Evolutionary conservation across 352 stramenopile genomes (phyloP).

Genomic region (Pythium myriotylum): DNA sequence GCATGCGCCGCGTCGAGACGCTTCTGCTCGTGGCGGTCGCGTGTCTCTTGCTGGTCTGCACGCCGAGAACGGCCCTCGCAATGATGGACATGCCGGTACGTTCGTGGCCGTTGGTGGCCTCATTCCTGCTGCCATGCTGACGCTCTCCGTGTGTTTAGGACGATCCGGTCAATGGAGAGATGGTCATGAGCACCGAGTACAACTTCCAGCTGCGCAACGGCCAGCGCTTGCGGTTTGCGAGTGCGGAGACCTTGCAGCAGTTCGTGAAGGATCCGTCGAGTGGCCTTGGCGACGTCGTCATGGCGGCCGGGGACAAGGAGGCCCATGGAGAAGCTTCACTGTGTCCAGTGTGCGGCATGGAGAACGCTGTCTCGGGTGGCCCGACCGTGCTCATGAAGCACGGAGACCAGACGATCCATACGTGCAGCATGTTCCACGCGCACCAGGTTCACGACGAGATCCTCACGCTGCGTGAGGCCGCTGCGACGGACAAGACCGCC

Average conservation of each 20-base stretch:
- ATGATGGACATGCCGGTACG: conserved; percentile 72
- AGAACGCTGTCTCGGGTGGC: conserved; percentile 45
- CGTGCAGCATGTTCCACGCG: conserved; percentile 72
- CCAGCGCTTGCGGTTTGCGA: conserved; percentile 62
- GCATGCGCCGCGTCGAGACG: conserved; percentile 10
- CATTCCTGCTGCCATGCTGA: conserved; percentile 2
- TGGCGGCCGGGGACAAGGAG: conserved; percentile 13
- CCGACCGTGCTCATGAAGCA: conserved; percentile 59
- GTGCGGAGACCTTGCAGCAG: conserved; percentile 46
- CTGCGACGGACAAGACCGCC: not conserved
- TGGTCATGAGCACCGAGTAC: conserved; percentile 65
- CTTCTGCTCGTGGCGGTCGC: conserved; percentile 20
- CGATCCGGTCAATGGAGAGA: conserved; percentile 63
- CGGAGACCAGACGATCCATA: conserved; percentile 61
- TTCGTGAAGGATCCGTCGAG: conserved; percentile 58
- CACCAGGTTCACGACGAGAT: conserved; percentile 63
- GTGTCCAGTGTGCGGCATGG: conserved; percentile 76
- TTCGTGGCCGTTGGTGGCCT: not conserved
- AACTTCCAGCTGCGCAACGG: conserved; percentile 71
- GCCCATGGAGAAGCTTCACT: conserved; percentile 24
- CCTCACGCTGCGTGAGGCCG: conserved; percentile 35
- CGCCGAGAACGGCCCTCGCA: conserved; percentile 21
- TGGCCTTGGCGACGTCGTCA: conserved; percentile 47
- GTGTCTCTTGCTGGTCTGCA: conserved; percentile 1
- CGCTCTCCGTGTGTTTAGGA: conserved; percentile 27